phyloP scores from a whole-genome alignment of 2,329 filamentous ascomycete genomes.

The Thelonectria discophora region DNA sequence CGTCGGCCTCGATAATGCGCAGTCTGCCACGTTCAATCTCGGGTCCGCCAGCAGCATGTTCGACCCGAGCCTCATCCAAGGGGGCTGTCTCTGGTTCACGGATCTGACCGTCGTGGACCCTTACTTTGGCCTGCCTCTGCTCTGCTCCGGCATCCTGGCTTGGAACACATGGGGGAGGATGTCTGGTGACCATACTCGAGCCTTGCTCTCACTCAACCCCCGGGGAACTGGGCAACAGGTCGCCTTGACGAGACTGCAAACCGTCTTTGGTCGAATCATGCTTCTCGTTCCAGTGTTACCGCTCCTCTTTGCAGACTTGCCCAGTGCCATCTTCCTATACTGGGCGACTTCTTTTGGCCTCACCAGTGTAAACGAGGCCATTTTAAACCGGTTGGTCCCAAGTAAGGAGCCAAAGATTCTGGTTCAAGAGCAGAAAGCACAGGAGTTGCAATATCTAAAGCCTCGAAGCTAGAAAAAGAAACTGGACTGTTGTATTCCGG shows the following conservation, averaged over 20 bases:
- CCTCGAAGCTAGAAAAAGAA: constrained; percentile 19
- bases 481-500: constrained; percentile 26
- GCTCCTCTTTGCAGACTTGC: constrained; percentile 47
- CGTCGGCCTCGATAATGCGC: constrained; percentile 41
- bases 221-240: constrained; percentile 22
- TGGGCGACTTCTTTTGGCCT: constrained; percentile 51
- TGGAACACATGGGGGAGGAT: constrained; percentile 44
- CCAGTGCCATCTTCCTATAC: constrained; percentile 53
- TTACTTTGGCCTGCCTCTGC: constrained; percentile 56
- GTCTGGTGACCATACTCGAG: constrained; percentile 41
- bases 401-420: constrained; percentile 30
- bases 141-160: constrained; percentile 45
- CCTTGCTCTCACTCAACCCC: constrained; percentile 37
- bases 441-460: constrained; percentile 37
- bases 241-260: constrained; percentile 36
- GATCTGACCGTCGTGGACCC: constrained; percentile 64
- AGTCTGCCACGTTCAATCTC: constrained; percentile 35
- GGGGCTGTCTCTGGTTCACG: constrained; percentile 64
- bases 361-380: constrained; percentile 45
- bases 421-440: constrained; percentile 17
- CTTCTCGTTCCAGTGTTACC: constrained; percentile 49
- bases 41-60: constrained; percentile 40
- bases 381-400: constrained; percentile 41
- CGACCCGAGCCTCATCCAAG: constrained; percentile 55
- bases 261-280: constrained; percentile 43